Base-by-base conservation (phyloP, 495 filamentous ascomycete species). In the Copromyces sp. region DNA sequence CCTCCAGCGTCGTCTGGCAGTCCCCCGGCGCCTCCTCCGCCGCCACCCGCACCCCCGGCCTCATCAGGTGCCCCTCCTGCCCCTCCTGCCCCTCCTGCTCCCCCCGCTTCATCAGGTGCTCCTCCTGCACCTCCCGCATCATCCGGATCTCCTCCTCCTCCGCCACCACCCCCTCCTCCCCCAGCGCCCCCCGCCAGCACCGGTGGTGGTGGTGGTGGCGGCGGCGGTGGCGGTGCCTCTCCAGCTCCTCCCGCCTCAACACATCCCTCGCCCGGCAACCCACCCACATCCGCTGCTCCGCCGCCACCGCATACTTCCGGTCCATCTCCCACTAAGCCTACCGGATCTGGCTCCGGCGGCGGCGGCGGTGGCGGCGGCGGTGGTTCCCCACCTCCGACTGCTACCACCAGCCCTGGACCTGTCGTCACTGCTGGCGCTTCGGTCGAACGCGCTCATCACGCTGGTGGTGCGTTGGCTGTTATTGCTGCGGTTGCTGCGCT, bases 391-490 rank as follows among this genome's bases (percentile, higher is more conserved):
- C 68, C 78, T 11, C 24, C 73, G 29, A 68, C 68, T 42, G 68
- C 74, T 32, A 68, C 76, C n/a, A 42, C 75, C n/a, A 65, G 72
- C 17, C 42, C 71, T n/a, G 73, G 72, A 17, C 38, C 75, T 20
- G 61, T 74, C 70, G 74, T 79, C 69, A 83, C 80, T 20, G 79
- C 77, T 17, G 80, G 78, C 61, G 81, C 72, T 3, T 71, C 74
- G 9, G 71, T 69, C 17, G 75, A 83, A 69, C 70, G 75, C 39
- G 29, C 29, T 11, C 53, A 61, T 61, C 53, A 61, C 29, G 81
- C 78, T 20, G 81, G 80, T 41, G 78, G 75, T n/a, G 78, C 76
- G 40, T 70, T 84, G 42, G 80, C 77, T 39, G 81, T 73, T 71
- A 71, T 81, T 42, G 81, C 78, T 47, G 72, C 75, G 24, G 78